Percentiles rank a stretch among this genome's conserved stretches.
Conservation (phyloP, 2,329 filamentous ascomycete species). For the Oidium heveae region DNA sequence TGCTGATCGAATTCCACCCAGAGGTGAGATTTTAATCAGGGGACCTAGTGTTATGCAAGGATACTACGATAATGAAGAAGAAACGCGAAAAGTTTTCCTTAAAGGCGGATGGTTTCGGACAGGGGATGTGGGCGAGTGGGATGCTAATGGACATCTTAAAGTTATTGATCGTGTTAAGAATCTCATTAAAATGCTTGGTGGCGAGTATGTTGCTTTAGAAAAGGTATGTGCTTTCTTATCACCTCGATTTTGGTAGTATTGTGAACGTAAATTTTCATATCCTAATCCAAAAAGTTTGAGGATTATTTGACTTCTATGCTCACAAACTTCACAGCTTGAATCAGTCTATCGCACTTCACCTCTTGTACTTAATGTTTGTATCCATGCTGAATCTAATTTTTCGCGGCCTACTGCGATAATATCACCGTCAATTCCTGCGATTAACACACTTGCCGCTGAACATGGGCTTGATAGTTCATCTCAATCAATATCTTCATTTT, state of each 20-base stretch:
- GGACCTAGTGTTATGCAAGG: slow-evolving; percentile 46
- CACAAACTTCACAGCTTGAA: slow-evolving; percentile 32
- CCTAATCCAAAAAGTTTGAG: too few relatives aligned
- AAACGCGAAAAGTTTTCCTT: slow-evolving; percentile 49
- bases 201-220: slow-evolving; percentile 91
- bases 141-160: slow-evolving; percentile 41
- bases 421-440: slow-evolving; percentile 34
- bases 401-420: slow-evolving; percentile 62
- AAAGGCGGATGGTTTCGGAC: slow-evolving; percentile 75
- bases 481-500: background rate
- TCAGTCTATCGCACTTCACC: slow-evolving; percentile 59
- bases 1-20: slow-evolving; percentile 32
- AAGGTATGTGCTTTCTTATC: slow-evolving; percentile 20
- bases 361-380: slow-evolving; percentile 61
- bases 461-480: slow-evolving; percentile 16
- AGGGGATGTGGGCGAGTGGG: slow-evolving; percentile 61
- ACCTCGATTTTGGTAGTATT: slow-evolving; percentile 1
- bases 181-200: slow-evolving; percentile 75
- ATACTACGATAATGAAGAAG: slow-evolving; percentile 66
- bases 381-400: slow-evolving; percentile 48
- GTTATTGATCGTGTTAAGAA: slow-evolving; percentile 83
- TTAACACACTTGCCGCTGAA: slow-evolving; percentile 30
- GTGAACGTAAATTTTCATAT: too few relatives aligned
- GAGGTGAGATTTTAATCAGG: slow-evolving; percentile 78
- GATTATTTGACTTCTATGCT: background rate